Percentiles rank a stretch among this genome's conserved stretches.
These are phyloP conservation scores for Sporisorium scitamineum DNA, from an alignment of 1,284 basidiomycete species.

Conservation along the genomic window DNA sequence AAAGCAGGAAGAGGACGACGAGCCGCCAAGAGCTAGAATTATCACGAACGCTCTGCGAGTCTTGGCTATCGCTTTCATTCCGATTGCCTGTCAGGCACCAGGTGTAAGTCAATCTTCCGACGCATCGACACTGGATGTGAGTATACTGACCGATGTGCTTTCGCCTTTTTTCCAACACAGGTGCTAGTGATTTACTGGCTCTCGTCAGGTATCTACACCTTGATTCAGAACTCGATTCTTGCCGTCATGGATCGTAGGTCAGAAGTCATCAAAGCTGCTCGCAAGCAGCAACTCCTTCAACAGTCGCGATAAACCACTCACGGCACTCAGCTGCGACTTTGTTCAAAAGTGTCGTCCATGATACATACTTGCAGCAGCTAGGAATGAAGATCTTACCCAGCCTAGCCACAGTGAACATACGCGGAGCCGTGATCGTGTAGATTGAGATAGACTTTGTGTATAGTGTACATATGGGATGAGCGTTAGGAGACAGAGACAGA, in stretches of 20 bases:
- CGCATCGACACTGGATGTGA: too few relatives aligned
- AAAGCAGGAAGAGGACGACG: slow-evolving; percentile 36
- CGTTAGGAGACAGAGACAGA: neutral
- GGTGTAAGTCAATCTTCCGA: slow-evolving; percentile 74
- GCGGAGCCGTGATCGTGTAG: neutral
- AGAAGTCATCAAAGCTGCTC: slow-evolving; percentile 30
- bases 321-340: too few relatives aligned
- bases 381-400: neutral
- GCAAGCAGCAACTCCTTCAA: slow-evolving; percentile 37
- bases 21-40: slow-evolving; percentile 70
- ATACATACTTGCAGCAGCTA: neutral
- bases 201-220: slow-evolving; percentile 81
- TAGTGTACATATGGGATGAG: slow-evolving; percentile 21
- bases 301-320: neutral
- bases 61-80: slow-evolving; percentile 78
- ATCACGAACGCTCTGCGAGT: slow-evolving; percentile 76
- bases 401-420: neutral
- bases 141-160: neutral
- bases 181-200: slow-evolving; percentile 85
- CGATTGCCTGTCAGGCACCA: slow-evolving; percentile 81
- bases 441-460: neutral
- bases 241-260: slow-evolving; percentile 58
- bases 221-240: slow-evolving; percentile 82
- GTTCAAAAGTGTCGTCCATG: too few relatives aligned
- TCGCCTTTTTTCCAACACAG: slow-evolving; percentile 70